These are phyloP conservation scores for Oleoguttula mirabilis DNA, from an alignment of 495 filamentous ascomycete genomes.

Conservation along the genomic window DNA sequence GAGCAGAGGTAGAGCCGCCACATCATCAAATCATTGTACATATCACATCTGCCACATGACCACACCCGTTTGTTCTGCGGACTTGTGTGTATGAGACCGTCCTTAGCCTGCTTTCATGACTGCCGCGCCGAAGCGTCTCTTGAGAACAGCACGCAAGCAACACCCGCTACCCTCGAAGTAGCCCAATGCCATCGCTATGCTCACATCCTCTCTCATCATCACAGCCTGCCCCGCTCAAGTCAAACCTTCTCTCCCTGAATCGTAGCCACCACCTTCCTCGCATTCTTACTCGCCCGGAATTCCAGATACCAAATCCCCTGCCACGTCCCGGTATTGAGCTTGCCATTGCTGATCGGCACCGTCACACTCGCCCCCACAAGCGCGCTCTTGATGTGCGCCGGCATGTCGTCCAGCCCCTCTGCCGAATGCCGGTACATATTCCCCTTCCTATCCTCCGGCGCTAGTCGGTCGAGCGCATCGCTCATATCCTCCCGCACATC, in stretches of 20 bases:
- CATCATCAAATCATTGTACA: conserved; percentile 14
- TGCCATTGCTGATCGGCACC: conserved; percentile 79
- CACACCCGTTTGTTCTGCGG: too few species aligned
- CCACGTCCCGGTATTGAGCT: conserved; percentile 60
- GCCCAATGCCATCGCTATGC: neutral
- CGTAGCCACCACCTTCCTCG: conserved; percentile 74
- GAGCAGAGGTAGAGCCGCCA: conserved; percentile 28
- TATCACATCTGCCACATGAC: too few species aligned
- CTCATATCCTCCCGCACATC: conserved; percentile 79
- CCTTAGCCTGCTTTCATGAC: too few species aligned
- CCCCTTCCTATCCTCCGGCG: conserved; percentile 58
- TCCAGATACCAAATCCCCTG: conserved; percentile 93
- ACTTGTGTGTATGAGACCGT: too few species aligned
- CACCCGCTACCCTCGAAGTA: neutral
- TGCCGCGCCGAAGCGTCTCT: too few species aligned
- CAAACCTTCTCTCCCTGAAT: conserved; percentile 81
- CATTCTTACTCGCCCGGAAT: conserved; percentile 66
- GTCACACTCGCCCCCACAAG: conserved; percentile 79
- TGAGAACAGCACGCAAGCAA: too few species aligned
- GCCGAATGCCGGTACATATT: conserved; percentile 75
- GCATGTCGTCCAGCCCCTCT: conserved; percentile 88
- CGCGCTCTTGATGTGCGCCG: conserved; percentile 87
- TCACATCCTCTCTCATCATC: neutral
- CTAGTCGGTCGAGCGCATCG: conserved; percentile 83
- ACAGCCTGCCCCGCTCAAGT: too few species aligned